Base-by-base conservation (phyloP, 352 stramenopile species). In the Plasmopara muralis region DNA sequence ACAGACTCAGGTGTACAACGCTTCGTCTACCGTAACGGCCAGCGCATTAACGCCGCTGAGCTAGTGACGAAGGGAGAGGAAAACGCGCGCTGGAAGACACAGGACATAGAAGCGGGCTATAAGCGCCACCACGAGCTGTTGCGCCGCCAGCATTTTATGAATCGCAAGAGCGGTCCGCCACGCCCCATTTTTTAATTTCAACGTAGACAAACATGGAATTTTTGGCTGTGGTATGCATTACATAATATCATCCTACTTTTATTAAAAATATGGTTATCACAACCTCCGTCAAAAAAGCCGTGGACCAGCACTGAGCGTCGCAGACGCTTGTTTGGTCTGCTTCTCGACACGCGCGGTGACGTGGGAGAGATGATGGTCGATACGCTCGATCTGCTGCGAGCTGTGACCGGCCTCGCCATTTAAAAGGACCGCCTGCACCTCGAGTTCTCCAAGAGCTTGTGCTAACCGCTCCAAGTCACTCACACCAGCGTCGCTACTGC, bases 101-200 rank as follows among this genome's bases (percentile, higher is more conserved):
- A 70, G 43, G 83, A 94, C 58, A 79, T 87, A 31, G 74, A 89
- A 29, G 72, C 45, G 8, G 77, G 83, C 28, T 74, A 89, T 49
- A 72, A 70, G 44, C 79, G 77, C 52, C 83, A 94, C 64, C 70
- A 83, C 44, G 71, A 89, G 52, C 68, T 94, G 37, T 41, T 92
- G 55, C 75, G 81, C 42, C 79, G 83, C 37, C 83, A 94, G 66
- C 63, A 94, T 66, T 94, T 94, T 65, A 83, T 94, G 78, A 79
- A 92, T 57, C 81, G 83, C 55, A 78, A 80, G 50, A 75, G 63
- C 50, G 63, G 58, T 15, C 50, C 67, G 0, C 70, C 70, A 2
- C 58, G 60, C 43, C 59, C 70, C 18, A 72, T 77, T 53, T 77
- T 80, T 48, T 77, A 68, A 51, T 50, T 43, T 2, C 8, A 46